These are phyloP conservation scores for Violaceomyces palustris DNA, from an alignment of 1,284 basidiomycete genomes.

Conservation along the genomic window DNA sequence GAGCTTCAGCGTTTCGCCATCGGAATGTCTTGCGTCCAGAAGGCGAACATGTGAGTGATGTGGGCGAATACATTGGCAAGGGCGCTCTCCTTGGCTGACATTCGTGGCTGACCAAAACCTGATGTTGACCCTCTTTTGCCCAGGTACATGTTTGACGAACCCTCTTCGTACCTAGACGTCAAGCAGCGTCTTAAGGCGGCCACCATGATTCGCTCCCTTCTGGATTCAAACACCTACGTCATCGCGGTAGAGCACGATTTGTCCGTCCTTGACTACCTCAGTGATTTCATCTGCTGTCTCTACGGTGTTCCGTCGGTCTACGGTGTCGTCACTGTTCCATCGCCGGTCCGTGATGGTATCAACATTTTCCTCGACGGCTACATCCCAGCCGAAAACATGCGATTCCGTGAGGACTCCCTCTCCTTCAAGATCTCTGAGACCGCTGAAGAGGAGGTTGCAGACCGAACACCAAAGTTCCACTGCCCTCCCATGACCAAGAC, in stretches of 20 bases:
- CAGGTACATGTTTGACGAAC: slow-evolving; percentile 54
- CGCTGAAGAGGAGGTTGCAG: slow-evolving; percentile 45
- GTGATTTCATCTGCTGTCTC: slow-evolving; percentile 52
- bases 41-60: slow-evolving; percentile 43
- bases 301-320: slow-evolving; percentile 52
- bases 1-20: slow-evolving; percentile 53
- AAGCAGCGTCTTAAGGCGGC: slow-evolving; percentile 53
- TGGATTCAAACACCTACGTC: slow-evolving; percentile 51
- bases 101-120: too few species aligned
- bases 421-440: slow-evolving; percentile 52
- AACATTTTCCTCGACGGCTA: slow-evolving; percentile 53
- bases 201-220: slow-evolving; percentile 46
- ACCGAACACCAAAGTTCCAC: slow-evolving; percentile 37
- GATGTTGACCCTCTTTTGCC: too few species aligned
- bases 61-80: not conserved
- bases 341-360: slow-evolving; percentile 51
- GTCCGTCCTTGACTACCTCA: slow-evolving; percentile 52
- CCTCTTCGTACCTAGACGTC: slow-evolving; percentile 52
- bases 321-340: slow-evolving; percentile 51
- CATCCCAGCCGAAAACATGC: slow-evolving; percentile 53
- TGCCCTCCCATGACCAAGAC: slow-evolving; percentile 52
- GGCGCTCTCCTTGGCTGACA: not conserved
- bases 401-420: slow-evolving; percentile 51
- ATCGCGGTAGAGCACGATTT: slow-evolving; percentile 52
- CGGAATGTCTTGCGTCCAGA: slow-evolving; percentile 51